A percentile compares a stretch with the other conserved stretches of the same genome.
Conservation (phyloP, 176 grass and related monocot genomes). For the Raddia distichophylla region DNA sequence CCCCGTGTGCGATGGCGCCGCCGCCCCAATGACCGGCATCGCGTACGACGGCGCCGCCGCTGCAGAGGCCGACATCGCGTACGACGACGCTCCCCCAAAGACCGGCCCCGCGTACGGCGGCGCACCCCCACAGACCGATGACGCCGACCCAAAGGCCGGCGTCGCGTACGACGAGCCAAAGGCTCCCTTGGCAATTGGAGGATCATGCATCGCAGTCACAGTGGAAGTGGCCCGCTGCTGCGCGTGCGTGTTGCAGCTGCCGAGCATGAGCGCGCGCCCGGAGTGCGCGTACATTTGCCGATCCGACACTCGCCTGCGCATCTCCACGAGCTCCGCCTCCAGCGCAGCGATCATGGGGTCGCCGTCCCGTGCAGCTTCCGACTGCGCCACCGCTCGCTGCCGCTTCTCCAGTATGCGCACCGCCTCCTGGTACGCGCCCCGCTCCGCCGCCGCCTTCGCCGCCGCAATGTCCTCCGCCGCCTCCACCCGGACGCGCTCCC, state of each 20-base stretch:
- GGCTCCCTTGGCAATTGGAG: no score
- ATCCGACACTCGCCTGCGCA: conserved; percentile 30
- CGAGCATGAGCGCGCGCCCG: conserved; percentile 45
- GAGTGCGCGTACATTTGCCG: conserved; percentile 23
- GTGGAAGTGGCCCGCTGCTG: conserved; percentile 41
- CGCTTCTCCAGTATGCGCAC: conserved; percentile 46
- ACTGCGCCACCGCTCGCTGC: conserved; percentile 27
- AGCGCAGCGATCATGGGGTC: conserved; percentile 22
- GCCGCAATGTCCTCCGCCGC: conserved; percentile 44
- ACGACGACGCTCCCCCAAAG: no score
- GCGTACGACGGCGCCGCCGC: no score
- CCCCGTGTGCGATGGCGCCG: no score
- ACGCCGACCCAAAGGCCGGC: no score
- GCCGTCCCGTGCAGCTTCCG: conserved; percentile 1
- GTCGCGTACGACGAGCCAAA: no score
- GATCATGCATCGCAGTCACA: no score
- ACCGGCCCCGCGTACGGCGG: no score
- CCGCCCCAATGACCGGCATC: no score
- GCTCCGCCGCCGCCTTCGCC: conserved; percentile 42
- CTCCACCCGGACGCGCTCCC: conserved; percentile 43
- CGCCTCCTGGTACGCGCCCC: conserved; percentile 33
- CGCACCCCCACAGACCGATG: no score
- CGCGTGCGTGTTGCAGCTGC: conserved; percentile 35
- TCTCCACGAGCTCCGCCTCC: conserved; percentile 26
- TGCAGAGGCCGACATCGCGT: no score